Evolutionary conservation across 352 stramenopile genomes (phyloP).

Genomic region (Phytophthora pinifolia): DNA sequence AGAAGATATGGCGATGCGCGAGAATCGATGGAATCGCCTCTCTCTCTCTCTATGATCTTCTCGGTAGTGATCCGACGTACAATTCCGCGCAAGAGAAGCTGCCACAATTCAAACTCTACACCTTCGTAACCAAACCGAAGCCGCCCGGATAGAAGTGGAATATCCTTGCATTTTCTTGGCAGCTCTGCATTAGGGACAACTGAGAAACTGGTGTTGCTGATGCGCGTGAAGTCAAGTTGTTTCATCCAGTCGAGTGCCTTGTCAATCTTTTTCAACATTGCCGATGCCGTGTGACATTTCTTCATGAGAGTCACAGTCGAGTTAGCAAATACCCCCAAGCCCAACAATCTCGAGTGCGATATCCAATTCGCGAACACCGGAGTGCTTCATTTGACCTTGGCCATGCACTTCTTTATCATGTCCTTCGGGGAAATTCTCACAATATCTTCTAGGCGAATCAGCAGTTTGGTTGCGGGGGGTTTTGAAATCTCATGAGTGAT

Average conservation of each 20-base stretch:
- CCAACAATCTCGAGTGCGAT: too few relatives aligned
- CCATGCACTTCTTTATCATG: conserved; percentile 1
- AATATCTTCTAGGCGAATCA: not conserved
- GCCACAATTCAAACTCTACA: too few relatives aligned
- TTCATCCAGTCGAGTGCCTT: conserved; percentile 3
- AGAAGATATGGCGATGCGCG: too few relatives aligned
- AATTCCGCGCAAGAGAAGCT: too few relatives aligned
- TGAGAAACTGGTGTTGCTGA: not conserved
- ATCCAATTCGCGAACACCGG: not conserved
- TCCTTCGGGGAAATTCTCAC: conserved; percentile 5
- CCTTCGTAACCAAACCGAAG: too few relatives aligned
- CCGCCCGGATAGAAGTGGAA: conserved; percentile 3
- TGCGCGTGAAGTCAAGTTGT: not conserved
- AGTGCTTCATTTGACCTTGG: conserved; percentile 7
- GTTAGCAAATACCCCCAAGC: conserved; percentile 3
- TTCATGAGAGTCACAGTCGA: conserved; percentile 3
- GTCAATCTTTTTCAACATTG: not conserved
- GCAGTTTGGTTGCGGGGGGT: not conserved
- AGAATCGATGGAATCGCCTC: too few relatives aligned
- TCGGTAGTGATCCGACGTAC: too few relatives aligned
- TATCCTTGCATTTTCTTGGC: not conserved
- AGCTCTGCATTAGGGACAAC: conserved; percentile 1
- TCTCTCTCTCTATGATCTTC: too few relatives aligned
- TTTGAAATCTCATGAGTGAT: conserved; percentile 2
- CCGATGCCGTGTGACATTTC: not conserved